phyloP scores from a whole-genome alignment of 2,329 filamentous ascomycete species.

The Botrytis elliptica region DNA sequence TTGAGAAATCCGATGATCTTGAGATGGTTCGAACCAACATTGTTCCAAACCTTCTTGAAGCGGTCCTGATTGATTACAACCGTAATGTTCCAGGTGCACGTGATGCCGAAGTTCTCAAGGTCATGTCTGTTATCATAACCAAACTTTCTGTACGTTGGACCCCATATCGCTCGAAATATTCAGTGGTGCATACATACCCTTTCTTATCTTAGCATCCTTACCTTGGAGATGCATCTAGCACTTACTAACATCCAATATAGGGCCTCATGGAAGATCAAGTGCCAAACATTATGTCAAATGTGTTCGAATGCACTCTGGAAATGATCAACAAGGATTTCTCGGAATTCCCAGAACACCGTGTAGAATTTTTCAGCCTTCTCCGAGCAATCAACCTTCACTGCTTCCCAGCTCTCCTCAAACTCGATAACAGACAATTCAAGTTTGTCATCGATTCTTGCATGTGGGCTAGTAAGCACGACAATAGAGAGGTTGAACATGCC shows the following conservation, averaged over 20 bases:
- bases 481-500: constrained; percentile 93
- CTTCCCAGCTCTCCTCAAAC: constrained; percentile 89
- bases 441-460: constrained; percentile 99
- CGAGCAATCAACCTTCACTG: constrained; percentile 96
- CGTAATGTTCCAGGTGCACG: constrained; percentile 93
- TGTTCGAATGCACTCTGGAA: constrained; percentile 96
- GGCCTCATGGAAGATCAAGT: constrained; percentile 98
- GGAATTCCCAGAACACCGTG: constrained; percentile 95
- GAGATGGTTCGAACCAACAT: constrained; percentile 92
- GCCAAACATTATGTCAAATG: constrained; percentile 94
- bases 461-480: constrained; percentile 99
- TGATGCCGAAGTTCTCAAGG: constrained; percentile 93
- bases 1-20: constrained; percentile 95
- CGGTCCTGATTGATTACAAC: constrained; percentile 93
- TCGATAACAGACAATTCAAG: constrained; percentile 97
- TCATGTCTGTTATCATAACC: constrained; percentile 95
- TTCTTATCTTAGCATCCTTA: constrained; percentile 25
- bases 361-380: constrained; percentile 98
- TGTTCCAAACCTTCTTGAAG: constrained; percentile 92
- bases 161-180: constrained; percentile 47
- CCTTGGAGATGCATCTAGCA: constrained; percentile 1
- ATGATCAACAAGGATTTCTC: constrained; percentile 99
- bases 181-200: constrained; percentile 42
- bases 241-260: constrained; percentile 48
- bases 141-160: constrained; percentile 85